These are phyloP conservation scores for Hericium erinaceus DNA, from an alignment of 768 basidiomycete species.

Conservation along the genomic window DNA sequence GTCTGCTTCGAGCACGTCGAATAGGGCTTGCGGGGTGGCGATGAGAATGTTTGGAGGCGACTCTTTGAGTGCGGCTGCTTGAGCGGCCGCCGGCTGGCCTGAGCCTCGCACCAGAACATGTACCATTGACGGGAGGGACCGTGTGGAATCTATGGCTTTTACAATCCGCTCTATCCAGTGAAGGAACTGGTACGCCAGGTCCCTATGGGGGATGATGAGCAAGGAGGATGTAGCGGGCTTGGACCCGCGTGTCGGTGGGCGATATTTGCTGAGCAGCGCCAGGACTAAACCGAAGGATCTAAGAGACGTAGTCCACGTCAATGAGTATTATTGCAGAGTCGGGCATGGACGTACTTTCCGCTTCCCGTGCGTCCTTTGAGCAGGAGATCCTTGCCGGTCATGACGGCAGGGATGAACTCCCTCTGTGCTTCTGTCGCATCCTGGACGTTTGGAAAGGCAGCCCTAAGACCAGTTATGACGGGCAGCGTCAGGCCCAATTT, in stretches of 20 bases:
- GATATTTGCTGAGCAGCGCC: slow-evolving; percentile 52
- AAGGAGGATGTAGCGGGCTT: slow-evolving; percentile 3
- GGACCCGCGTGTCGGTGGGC: slow-evolving; percentile 11
- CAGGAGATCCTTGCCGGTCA: slow-evolving; percentile 49
- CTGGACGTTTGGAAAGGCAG: slow-evolving; percentile 53
- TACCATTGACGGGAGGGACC: slow-evolving; percentile 33
- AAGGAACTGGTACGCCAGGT: slow-evolving; percentile 8
- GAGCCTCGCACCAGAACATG: slow-evolving; percentile 56
- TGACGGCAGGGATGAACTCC: slow-evolving; percentile 52
- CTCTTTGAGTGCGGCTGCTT: slow-evolving; percentile 16
- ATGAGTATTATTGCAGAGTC: not conserved
- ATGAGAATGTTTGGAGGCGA: slow-evolving; percentile 58
- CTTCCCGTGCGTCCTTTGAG: slow-evolving; percentile 67
- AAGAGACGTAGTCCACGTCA: not conserved
- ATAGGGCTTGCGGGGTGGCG: slow-evolving; percentile 59
- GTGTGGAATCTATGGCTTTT: not conserved
- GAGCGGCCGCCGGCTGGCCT: slow-evolving; percentile 23
- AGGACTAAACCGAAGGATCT: slow-evolving; percentile 70
- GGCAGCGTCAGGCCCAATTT: slow-evolving; percentile 41
- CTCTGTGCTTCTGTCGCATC: slow-evolving; percentile 51
- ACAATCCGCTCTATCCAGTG: slow-evolving; percentile 7
- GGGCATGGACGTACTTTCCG: slow-evolving; percentile 52
- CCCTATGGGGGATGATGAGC: slow-evolving; percentile 9
- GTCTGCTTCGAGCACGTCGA: slow-evolving; percentile 43
- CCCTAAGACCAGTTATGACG: slow-evolving; percentile 39